phyloP scores from a whole-genome alignment of 352 stramenopile species.

The Phytopythium litorale region DNA sequence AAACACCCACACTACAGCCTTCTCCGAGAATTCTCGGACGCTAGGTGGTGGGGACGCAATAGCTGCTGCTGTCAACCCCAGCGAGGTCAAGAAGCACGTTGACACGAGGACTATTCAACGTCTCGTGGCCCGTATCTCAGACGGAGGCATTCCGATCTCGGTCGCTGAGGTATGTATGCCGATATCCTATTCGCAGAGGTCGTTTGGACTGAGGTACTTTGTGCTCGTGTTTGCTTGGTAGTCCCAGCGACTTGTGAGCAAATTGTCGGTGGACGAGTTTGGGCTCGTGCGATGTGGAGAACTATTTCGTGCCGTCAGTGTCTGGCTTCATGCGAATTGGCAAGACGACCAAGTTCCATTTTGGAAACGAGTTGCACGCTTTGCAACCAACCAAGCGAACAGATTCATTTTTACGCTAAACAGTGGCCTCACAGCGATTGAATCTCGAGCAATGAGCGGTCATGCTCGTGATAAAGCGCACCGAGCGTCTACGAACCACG shows the following conservation, averaged over 20 bases:
- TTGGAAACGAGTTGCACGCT: slow-evolving; percentile 32
- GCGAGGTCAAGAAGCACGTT: slow-evolving; percentile 33
- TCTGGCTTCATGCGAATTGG: slow-evolving; percentile 23
- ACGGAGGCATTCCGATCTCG: slow-evolving; percentile 29
- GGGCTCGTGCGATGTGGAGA: slow-evolving; percentile 47
- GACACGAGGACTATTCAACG: slow-evolving; percentile 36
- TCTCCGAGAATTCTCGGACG: slow-evolving; percentile 13
- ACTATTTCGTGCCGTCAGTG: slow-evolving; percentile 42
- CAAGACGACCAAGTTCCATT: slow-evolving; percentile 23
- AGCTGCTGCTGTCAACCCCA: slow-evolving; percentile 3
- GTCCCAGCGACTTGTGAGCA: slow-evolving; percentile 27
- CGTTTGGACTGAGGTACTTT: neutral
- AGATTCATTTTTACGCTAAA: slow-evolving; percentile 16
- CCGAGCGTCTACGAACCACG: neutral
- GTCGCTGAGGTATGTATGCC: slow-evolving; percentile 18
- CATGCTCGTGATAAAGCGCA: neutral
- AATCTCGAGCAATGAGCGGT: slow-evolving; percentile 6
- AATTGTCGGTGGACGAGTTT: slow-evolving; percentile 33
- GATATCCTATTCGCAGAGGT: neutral
- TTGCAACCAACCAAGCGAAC: slow-evolving; percentile 14
- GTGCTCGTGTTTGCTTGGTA: slow-evolving; percentile 12
- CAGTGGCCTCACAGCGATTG: slow-evolving; percentile 6
- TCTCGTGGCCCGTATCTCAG: slow-evolving; percentile 34
- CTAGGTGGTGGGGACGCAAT: neutral
- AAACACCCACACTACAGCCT: slow-evolving; percentile 1